phyloP scores from a whole-genome alignment of 352 stramenopile genomes.

The Phytophthora idaei region DNA sequence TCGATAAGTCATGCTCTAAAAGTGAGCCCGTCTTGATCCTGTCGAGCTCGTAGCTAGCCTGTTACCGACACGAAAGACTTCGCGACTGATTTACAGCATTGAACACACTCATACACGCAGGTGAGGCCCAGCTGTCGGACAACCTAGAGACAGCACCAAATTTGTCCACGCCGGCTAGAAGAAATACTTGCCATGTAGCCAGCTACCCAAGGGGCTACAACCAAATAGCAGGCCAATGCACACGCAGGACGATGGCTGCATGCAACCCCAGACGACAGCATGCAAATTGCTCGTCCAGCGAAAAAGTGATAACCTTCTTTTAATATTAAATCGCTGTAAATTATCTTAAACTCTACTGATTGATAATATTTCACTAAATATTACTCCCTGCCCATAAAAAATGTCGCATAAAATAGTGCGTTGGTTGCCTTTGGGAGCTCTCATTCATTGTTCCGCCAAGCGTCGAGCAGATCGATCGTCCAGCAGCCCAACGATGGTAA shows the following conservation, averaged over 20 bases:
- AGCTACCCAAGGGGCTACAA: background rate
- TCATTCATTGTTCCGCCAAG: conserved; percentile 24
- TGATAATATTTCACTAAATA: conserved; percentile 1
- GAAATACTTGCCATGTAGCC: background rate
- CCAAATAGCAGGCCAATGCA: background rate
- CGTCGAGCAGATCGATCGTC: conserved; percentile 7
- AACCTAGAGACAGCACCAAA: conserved; percentile 11
- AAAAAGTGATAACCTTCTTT: conserved; percentile 11
- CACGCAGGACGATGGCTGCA: conserved; percentile 4
- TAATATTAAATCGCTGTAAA: conserved; percentile 2
- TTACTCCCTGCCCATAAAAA: conserved; percentile 1
- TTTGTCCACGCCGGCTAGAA: conserved; percentile 2
- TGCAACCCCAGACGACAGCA: background rate
- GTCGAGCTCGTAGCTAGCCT: background rate
- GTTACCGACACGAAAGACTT: background rate
- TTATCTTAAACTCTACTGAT: background rate
- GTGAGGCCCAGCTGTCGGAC: conserved; percentile 2
- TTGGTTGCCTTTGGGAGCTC: conserved; percentile 7
- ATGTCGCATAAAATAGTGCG: conserved; percentile 22
- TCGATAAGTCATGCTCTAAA: background rate
- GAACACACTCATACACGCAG: conserved; percentile 12
- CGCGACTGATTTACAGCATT: background rate
- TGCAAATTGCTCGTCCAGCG: conserved; percentile 14
- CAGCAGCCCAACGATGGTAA: conserved; percentile 16
- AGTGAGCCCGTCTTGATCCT: background rate